Evolutionary conservation across 805 yeast genomes (phyloP).

Genomic region (Sungouiozyma intestinalis): DNA sequence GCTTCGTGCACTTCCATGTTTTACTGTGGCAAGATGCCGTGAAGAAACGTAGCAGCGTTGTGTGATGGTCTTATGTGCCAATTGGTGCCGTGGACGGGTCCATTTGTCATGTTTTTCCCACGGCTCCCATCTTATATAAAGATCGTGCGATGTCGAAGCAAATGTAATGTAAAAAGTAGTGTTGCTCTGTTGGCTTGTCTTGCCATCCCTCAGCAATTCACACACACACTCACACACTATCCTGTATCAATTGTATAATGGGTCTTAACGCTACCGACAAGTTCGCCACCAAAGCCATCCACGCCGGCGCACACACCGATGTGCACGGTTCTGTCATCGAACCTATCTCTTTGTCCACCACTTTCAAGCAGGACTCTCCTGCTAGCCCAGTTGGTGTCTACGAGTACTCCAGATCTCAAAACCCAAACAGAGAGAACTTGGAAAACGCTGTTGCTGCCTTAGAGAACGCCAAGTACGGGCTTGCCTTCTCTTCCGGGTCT

Average conservation of each 20-base stretch:
- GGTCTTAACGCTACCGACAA: conserved; percentile 23
- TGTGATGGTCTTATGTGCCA: no score
- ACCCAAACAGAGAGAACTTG: conserved; percentile 77
- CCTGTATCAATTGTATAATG: conserved; percentile 10
- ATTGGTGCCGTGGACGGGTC: no score
- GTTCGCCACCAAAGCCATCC: conserved; percentile 77
- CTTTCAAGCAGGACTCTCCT: conserved; percentile 74
- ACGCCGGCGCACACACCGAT: conserved; percentile 69
- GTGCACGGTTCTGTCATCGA: conserved; percentile 80
- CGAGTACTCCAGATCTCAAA: conserved; percentile 78
- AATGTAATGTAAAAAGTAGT: no score
- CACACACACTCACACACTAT: no score
- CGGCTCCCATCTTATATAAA: no score
- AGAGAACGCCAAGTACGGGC: conserved; percentile 63
- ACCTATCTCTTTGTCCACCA: conserved; percentile 73
- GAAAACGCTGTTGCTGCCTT: conserved; percentile 71
- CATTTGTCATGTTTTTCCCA: no score
- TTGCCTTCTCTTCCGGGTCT: conserved; percentile 79
- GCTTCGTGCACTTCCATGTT: no score
- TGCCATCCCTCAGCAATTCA: no score
- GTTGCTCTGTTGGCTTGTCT: no score
- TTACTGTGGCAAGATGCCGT: no score
- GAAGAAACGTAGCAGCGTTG: no score
- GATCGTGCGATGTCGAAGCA: no score
- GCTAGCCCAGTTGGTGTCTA: conserved; percentile 66